Evolutionary conservation across 148 eudicot species (phyloP).

Genomic region (Rhododendron ferrugineum): DNA sequence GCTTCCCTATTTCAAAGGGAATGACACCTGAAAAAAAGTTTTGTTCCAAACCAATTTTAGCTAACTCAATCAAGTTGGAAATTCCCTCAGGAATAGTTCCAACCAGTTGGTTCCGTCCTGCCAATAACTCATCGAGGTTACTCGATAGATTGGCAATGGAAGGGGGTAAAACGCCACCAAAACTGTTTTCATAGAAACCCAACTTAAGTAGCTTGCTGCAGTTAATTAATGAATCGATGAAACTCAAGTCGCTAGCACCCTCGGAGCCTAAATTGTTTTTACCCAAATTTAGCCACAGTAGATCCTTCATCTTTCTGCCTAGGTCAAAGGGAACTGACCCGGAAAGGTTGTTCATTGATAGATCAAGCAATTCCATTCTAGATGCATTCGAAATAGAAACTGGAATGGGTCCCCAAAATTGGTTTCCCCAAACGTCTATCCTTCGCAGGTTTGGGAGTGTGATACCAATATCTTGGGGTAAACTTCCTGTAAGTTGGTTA

Average conservation of each 20-base stretch:
- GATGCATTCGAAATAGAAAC: neutral
- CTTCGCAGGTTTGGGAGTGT: neutral
- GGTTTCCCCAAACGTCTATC: neutral
- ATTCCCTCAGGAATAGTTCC: constrained; percentile 13
- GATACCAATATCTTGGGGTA: neutral
- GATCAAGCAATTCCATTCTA: neutral
- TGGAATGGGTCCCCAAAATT: neutral
- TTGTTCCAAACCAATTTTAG: neutral
- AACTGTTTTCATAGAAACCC: neutral
- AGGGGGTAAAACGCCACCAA: constrained; percentile 14
- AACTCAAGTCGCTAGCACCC: neutral
- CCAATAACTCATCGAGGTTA: neutral
- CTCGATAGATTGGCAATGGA: constrained; percentile 12
- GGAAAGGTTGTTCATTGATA: neutral
- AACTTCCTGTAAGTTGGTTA: neutral
- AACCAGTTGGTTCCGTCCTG: neutral
- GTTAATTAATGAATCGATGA: neutral
- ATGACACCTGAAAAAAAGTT: constrained; percentile 10
- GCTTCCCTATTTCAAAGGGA: constrained; percentile 19
- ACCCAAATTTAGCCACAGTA: neutral
- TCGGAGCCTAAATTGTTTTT: too few relatives aligned
- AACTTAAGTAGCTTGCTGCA: neutral
- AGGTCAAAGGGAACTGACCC: constrained; percentile 7
- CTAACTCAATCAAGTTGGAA: constrained; percentile 8
- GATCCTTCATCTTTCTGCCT: constrained; percentile 3